Evolutionary conservation across 2,329 filamentous ascomycete genomes (phyloP), one percentile per base, ranked within the genome.

Genomic region (Pseudomassariella vexata): DNA sequence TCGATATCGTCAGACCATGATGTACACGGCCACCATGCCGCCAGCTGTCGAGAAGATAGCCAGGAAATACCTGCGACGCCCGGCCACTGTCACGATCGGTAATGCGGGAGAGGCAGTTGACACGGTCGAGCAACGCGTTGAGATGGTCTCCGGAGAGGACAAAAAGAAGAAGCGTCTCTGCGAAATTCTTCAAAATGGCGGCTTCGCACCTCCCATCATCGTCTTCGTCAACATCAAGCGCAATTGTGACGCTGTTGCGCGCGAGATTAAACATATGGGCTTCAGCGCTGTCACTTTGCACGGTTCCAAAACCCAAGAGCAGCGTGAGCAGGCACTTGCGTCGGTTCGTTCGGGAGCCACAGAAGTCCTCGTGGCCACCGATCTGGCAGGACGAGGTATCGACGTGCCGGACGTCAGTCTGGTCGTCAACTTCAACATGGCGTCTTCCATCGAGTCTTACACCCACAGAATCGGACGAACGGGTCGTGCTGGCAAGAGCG

Each of bases 171-270:
- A 94, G 63, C 83, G 92, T 3, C 79, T 98, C n/a, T 75, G 81
- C 46, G 87, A 96, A 50, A 92, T 98, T 39, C 77, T 98, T 23
- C 68, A 74, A 28, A 88, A 83, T 2, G 71, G 80, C 45, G 82
- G 88, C 44, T 96, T 89, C 61, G 70, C 75, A 6, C 77, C 90
- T 7, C 92, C 92, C 11, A 94, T 98, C 58, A 98, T 98, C 49
- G 89, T 98, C 42, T 98, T 98, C 57, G 92, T 98, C 75, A 98
- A 98, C 62, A 95, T 96, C 78, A 96, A 96, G 65, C 85, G 89
- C 48, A 96, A 96, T 66, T 96, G 90, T 66, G 92, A 98, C 57
- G 85, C 87, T 37, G 83, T 98, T 28, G 90, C 90, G 3, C 77
- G 86, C 39, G 90, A 96, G 53, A 92, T 98, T 67, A 92, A 94